Evolutionary conservation across 1,139 yeast species (phyloP).

Genomic region (Geotrichum macrosporum): DNA sequence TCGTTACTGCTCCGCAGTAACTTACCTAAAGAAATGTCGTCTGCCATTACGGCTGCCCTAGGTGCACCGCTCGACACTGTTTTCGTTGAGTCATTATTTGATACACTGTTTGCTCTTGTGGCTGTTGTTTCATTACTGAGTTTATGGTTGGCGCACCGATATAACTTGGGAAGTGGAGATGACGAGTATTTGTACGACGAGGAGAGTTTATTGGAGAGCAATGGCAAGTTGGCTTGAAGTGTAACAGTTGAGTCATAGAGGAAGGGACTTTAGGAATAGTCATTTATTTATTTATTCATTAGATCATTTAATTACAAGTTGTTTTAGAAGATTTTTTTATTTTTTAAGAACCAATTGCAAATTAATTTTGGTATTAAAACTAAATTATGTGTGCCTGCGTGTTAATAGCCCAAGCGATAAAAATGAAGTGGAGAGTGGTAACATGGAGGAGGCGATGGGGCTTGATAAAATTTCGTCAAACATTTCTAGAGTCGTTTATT

Average conservation of each 20-base stretch:
- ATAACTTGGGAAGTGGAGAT: conserved; percentile 16
- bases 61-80: conserved; percentile 50
- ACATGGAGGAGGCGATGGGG: no score
- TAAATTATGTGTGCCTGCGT: no score
- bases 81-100: conserved; percentile 77
- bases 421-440: no score
- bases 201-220: conserved; percentile 29
- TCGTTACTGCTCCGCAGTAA: conserved; percentile 72
- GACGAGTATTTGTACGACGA: conserved; percentile 29
- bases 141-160: conserved; percentile 29
- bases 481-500: no score
- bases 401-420: no score
- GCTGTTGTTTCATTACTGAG: conserved; percentile 52
- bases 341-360: no score
- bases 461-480: no score
- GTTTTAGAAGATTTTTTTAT: no score
- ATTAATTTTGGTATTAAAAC: no score
- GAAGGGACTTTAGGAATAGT: no score
- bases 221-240: conserved; percentile 26
- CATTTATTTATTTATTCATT: no score
- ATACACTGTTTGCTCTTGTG: conserved; percentile 60
- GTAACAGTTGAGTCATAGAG: no score
- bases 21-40: conserved; percentile 56
- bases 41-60: conserved; percentile 49
- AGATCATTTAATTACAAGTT: background rate